Percentiles rank a stretch among this genome's conserved stretches.
These are phyloP conservation scores for Penicillium sp. DNA, from an alignment of 2,329 filamentous ascomycete species.

Conservation along the genomic window DNA sequence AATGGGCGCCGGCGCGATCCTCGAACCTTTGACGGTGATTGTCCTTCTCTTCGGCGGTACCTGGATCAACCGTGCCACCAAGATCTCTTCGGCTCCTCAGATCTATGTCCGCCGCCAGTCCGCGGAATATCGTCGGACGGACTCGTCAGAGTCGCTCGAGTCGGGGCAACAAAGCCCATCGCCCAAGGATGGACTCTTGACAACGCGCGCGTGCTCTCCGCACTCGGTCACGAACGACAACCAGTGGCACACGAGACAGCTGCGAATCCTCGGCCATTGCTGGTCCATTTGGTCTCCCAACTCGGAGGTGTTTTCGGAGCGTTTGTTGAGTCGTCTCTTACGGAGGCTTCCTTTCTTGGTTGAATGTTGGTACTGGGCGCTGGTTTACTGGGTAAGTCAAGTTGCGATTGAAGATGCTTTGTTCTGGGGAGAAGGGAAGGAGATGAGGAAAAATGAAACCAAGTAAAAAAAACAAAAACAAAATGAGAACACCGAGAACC, in stretches of 20 bases:
- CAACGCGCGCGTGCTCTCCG: conserved; percentile 29
- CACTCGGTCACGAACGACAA: conserved; percentile 38
- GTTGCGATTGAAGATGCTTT: too few relatives aligned
- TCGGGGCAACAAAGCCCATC: conserved; percentile 37
- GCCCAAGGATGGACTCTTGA: conserved; percentile 32
- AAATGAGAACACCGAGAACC: neutral
- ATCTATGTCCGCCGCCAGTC: conserved; percentile 18
- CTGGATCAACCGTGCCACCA: conserved; percentile 51
- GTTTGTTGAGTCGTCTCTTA: conserved; percentile 58
- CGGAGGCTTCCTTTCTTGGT: conserved; percentile 65
- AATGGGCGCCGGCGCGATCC: conserved; percentile 53
- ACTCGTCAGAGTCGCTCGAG: conserved; percentile 36
- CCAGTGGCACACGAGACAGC: conserved; percentile 46
- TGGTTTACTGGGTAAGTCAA: conserved; percentile 66
- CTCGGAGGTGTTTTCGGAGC: conserved; percentile 54
- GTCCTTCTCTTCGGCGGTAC: conserved; percentile 56
- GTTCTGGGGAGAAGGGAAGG: too few relatives aligned
- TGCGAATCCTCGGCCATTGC: conserved; percentile 43
- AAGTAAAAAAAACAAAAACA: too few relatives aligned
- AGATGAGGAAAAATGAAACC: too few relatives aligned
- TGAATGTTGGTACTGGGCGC: conserved; percentile 71
- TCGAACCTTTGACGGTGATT: conserved; percentile 58
- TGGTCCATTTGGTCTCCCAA: conserved; percentile 54
- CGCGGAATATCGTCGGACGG: conserved; percentile 13
- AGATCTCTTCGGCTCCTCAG: conserved; percentile 24